A percentile compares a stretch with the other conserved stretches of the same genome.
These are phyloP conservation scores for Curvularia hawaiiensis DNA, from an alignment of 2,329 filamentous ascomycete genomes.

Conservation along the genomic window DNA sequence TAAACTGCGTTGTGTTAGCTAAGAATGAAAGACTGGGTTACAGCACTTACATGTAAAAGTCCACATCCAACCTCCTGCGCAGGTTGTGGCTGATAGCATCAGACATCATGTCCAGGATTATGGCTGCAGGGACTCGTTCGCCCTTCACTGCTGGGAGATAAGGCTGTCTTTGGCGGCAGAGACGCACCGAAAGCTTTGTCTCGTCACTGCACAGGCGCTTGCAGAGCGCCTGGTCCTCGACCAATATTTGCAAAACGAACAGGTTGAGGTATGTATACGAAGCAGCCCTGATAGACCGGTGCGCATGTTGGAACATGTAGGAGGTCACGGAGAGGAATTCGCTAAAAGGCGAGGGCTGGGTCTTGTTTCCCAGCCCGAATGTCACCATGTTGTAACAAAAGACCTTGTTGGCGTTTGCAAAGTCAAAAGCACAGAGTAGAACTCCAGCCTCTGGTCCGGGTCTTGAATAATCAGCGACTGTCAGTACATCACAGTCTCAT, in stretches of 20 bases:
- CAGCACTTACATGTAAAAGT: slow-evolving; percentile 70
- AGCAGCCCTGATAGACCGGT: slow-evolving; percentile 77
- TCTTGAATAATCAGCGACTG: slow-evolving; percentile 52
- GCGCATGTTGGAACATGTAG: slow-evolving; percentile 91
- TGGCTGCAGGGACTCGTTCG: slow-evolving; percentile 74
- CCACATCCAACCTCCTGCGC: slow-evolving; percentile 79
- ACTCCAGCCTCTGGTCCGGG: slow-evolving; percentile 80
- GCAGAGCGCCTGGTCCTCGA: slow-evolving; percentile 82
- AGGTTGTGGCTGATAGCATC: slow-evolving; percentile 96
- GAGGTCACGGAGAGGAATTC: slow-evolving; percentile 87
- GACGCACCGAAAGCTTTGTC: slow-evolving; percentile 72
- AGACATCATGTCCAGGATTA: slow-evolving; percentile 83
- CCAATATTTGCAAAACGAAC: slow-evolving; percentile 81
- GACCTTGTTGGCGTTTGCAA: slow-evolving; percentile 90
- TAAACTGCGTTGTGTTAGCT: slow-evolving; percentile 55
- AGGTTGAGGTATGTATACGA: slow-evolving; percentile 86
- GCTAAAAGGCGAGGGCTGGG: slow-evolving; percentile 74
- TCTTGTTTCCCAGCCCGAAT: slow-evolving; percentile 63
- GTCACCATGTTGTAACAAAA: slow-evolving; percentile 87
- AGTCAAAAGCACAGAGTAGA: slow-evolving; percentile 88
- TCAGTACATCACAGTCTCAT: background rate
- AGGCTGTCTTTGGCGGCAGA: slow-evolving; percentile 89
- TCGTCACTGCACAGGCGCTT: slow-evolving; percentile 86
- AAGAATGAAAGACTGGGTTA: background rate
- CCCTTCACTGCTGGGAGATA: slow-evolving; percentile 76